Evolutionary conservation across 768 basidiomycete species (phyloP).

Genomic region (Suillus discolor): DNA sequence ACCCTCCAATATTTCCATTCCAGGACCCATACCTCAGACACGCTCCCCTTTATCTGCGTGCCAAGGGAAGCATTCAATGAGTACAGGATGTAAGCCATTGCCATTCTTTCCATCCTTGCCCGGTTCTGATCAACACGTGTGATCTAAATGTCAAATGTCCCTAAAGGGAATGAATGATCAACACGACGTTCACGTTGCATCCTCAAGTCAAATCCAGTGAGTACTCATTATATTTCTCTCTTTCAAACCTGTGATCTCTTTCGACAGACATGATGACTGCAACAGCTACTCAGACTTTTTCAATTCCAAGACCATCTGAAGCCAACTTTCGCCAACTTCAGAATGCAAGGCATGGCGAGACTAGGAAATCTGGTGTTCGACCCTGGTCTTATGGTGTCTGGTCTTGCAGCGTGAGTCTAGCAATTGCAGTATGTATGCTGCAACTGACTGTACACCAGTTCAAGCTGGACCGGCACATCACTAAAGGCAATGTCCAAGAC

Average conservation of each 20-base stretch:
- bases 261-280: not conserved
- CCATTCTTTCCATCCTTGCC: not conserved
- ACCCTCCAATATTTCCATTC: conserved; percentile 36
- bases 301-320: not conserved
- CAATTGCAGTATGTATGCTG: too few species aligned
- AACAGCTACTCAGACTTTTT: not conserved
- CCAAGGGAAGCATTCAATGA: conserved; percentile 38
- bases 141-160: not conserved
- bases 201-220: not conserved
- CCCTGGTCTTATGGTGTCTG: too few species aligned
- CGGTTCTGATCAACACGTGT: not conserved
- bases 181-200: not conserved
- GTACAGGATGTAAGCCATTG: conserved; percentile 37
- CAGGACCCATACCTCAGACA: conserved; percentile 42
- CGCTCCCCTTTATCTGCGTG: conserved; percentile 43
- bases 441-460: too few species aligned
- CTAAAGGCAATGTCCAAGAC: too few species aligned
- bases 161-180: not conserved
- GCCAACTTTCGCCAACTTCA: not conserved
- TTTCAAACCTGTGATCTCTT: not conserved
- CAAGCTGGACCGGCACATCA: too few species aligned
- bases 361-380: too few species aligned
- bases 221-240: not conserved
- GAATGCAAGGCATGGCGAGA: not conserved
- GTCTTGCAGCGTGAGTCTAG: too few species aligned